Percentiles rank a stretch among this genome's conserved stretches.
phyloP scores from a whole-genome alignment of 2,329 filamentous ascomycete species.

The Diaporthe batatas region DNA sequence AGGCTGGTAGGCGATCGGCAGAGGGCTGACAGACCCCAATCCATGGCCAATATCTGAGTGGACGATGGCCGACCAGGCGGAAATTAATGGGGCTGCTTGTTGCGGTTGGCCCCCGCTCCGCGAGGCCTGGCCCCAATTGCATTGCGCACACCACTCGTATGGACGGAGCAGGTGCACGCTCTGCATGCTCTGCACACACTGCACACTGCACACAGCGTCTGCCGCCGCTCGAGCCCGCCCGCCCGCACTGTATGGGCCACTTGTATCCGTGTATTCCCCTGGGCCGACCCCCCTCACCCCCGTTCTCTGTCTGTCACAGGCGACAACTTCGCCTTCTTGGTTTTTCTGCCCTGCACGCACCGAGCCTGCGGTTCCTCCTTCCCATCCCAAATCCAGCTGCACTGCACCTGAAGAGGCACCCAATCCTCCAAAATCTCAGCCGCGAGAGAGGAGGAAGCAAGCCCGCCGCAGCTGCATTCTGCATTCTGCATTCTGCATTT shows the following conservation, averaged over 20 bases:
- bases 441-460: constrained; percentile 20
- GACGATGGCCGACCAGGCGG: constrained; percentile 33
- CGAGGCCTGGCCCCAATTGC: constrained; percentile 11
- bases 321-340: constrained; percentile 28
- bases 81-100: constrained; percentile 30
- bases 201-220: no score
- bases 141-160: not conserved
- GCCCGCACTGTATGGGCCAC: constrained; percentile 15
- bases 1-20: constrained; percentile 28
- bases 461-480: constrained; percentile 14
- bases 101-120: constrained; percentile 21
- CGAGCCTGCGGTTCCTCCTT: constrained; percentile 35
- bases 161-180: not conserved
- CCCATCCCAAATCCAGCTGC: constrained; percentile 34
- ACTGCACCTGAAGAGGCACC: constrained; percentile 34
- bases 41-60: constrained; percentile 27
- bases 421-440: constrained; percentile 35
- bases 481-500: no score
- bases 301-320: constrained; percentile 25
- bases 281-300: not conserved
- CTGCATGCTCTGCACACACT: no score
- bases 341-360: constrained; percentile 36
- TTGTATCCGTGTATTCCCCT: constrained; percentile 11
- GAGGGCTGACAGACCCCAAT: constrained; percentile 13
- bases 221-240: not conserved